phyloP scores from a whole-genome alignment of 257 asterid genomes.

The Parsonsia alboflavescens region DNA sequence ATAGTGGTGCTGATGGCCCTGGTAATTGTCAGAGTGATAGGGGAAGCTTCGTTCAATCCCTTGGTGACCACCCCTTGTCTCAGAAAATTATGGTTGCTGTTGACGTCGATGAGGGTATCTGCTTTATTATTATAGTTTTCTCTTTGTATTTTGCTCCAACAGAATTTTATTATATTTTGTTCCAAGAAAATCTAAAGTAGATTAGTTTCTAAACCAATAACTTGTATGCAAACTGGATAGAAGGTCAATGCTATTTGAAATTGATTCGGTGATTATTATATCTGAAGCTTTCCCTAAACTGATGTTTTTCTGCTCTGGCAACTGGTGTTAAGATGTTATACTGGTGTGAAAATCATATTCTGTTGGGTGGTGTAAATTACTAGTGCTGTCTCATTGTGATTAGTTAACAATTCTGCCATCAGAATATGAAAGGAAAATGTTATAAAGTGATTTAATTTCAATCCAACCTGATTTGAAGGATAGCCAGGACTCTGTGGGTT shows the following conservation, averaged over 20 bases:
- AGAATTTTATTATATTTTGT: neutral
- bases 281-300: neutral
- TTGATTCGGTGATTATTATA: neutral
- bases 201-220: neutral
- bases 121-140: neutral
- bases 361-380: neutral
- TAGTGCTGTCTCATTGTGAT: neutral
- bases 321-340: neutral
- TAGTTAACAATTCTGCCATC: too few species aligned
- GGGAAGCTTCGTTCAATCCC: constrained; percentile 31
- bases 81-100: constrained; percentile 63
- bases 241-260: neutral
- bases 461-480: neutral
- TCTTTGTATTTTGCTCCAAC: too few species aligned
- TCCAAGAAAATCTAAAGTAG: neutral
- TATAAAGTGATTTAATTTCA: neutral
- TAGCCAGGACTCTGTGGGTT: neutral
- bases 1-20: constrained; percentile 24
- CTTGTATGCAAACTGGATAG: neutral
- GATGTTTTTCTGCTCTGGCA: neutral
- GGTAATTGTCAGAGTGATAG: constrained; percentile 14
- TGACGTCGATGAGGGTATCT: constrained; percentile 86
- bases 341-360: neutral
- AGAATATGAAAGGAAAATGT: neutral
- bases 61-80: constrained; percentile 20